These are phyloP conservation scores for Hibiscus trionum DNA, from an alignment of 345 rosid genomes.

Conservation along the genomic window DNA sequence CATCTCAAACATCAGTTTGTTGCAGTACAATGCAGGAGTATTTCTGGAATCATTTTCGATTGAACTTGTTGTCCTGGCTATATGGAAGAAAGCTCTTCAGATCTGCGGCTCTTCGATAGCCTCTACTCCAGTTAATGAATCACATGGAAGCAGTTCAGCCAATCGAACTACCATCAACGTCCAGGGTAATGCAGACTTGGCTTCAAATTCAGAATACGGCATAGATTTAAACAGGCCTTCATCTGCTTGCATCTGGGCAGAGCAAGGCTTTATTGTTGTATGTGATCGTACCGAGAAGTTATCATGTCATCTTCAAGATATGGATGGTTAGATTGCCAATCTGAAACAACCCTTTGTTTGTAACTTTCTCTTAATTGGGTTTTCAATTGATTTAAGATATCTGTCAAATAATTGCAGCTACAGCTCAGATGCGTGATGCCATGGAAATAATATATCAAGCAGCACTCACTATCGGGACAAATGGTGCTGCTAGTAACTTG, in stretches of 20 bases:
- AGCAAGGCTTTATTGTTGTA: constrained; percentile 51
- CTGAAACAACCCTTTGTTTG: not conserved
- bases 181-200: constrained; percentile 5
- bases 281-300: constrained; percentile 52
- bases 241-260: constrained; percentile 42
- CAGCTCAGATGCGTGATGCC: constrained; percentile 70
- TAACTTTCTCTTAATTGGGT: constrained; percentile 3
- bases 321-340: constrained; percentile 44
- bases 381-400: constrained; percentile 12
- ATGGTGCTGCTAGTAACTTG: constrained; percentile 49
- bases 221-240: constrained; percentile 35
- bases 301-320: constrained; percentile 35
- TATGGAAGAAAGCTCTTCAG: constrained; percentile 55
- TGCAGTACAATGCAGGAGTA: constrained; percentile 53
- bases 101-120: constrained; percentile 50
- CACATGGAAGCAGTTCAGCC: constrained; percentile 24
- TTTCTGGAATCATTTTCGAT: constrained; percentile 59
- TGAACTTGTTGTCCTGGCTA: constrained; percentile 58
- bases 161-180: constrained; percentile 6
- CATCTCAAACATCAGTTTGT: constrained; percentile 10
- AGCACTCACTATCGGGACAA: constrained; percentile 50
- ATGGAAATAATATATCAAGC: constrained; percentile 61
- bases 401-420: constrained; percentile 32
- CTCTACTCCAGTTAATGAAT: constrained; percentile 24
- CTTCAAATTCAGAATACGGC: constrained; percentile 16